Percentiles rank a stretch among this genome's conserved stretches.
phyloP scores from a whole-genome alignment of 495 filamentous ascomycete genomes.

The Hamigera avellanea region DNA sequence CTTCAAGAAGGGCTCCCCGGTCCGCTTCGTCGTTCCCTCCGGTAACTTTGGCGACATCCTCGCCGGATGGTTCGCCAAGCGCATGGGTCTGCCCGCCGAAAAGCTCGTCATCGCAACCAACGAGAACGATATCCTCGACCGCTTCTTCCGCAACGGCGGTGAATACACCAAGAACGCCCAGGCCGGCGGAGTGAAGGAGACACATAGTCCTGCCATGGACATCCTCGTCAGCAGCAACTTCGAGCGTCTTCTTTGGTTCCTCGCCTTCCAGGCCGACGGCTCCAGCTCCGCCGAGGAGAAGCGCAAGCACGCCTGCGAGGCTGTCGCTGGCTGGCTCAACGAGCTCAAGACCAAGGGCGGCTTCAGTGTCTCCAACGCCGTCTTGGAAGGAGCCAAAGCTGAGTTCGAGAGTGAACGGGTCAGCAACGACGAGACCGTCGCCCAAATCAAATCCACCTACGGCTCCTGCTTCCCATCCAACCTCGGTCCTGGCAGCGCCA shows the following conservation, averaged over 20 bases:
- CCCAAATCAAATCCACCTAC: conserved; percentile 60
- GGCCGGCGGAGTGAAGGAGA: conserved; percentile 68
- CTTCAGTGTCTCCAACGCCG: conserved; percentile 59
- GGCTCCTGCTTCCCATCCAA: conserved; percentile 23
- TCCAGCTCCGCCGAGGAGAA: conserved; percentile 16
- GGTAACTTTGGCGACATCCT: conserved; percentile 97
- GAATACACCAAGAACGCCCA: conserved; percentile 52
- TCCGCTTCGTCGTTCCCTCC: conserved; percentile 76
- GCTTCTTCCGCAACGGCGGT: conserved; percentile 71
- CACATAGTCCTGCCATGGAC: conserved; percentile 88
- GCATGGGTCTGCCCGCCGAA: conserved; percentile 78
- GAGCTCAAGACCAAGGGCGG: conserved; percentile 67
- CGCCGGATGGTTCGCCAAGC: conserved; percentile 80
- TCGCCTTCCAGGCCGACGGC: conserved; percentile 52
- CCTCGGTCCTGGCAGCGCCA: conserved; percentile 17
- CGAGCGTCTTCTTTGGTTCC: conserved; percentile 90
- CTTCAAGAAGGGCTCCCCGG: conserved; percentile 40
- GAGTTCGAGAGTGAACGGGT: conserved; percentile 79
- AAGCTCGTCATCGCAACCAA: conserved; percentile 75
- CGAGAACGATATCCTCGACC: conserved; percentile 72
- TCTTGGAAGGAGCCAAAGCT: conserved; percentile 50
- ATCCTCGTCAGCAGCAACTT: conserved; percentile 94
- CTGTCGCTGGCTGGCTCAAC: conserved; percentile 60
- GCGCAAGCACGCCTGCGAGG: conserved; percentile 35
- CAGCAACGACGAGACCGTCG: conserved; percentile 62